phyloP scores from a whole-genome alignment of 2,329 filamentous ascomycete genomes.

The Penicillium sp. region DNA sequence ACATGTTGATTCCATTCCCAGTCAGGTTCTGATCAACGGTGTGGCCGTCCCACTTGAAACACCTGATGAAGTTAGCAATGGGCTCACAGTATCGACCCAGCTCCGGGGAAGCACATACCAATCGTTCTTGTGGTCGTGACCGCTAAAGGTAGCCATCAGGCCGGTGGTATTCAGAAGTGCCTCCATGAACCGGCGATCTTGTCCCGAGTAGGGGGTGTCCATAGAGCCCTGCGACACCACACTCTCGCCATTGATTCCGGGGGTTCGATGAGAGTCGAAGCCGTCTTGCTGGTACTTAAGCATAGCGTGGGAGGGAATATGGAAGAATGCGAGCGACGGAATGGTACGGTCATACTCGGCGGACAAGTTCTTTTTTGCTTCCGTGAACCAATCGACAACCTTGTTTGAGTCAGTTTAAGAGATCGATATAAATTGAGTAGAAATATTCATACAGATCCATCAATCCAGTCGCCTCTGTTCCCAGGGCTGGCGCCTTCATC shows the following conservation, averaged over 20 bases:
- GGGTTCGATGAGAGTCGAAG: slow-evolving; percentile 42
- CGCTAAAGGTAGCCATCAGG: slow-evolving; percentile 57
- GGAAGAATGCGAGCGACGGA: slow-evolving; percentile 53
- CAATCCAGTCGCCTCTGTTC: slow-evolving; percentile 44
- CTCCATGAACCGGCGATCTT: slow-evolving; percentile 61
- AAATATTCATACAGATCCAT: slow-evolving; percentile 28
- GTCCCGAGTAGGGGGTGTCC: slow-evolving; percentile 33
- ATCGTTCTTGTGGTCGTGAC: slow-evolving; percentile 62
- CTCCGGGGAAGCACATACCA: slow-evolving; percentile 50
- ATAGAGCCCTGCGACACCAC: slow-evolving; percentile 23
- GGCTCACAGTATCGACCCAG: slow-evolving; percentile 21
- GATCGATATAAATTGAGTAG: not conserved
- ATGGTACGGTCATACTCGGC: slow-evolving; percentile 34
- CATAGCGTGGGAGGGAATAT: slow-evolving; percentile 49
- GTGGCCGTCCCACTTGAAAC: slow-evolving; percentile 40
- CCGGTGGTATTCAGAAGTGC: slow-evolving; percentile 54
- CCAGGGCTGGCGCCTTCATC: slow-evolving; percentile 23
- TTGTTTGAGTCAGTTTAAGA: slow-evolving; percentile 1
- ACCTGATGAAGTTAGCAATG: slow-evolving; percentile 17
- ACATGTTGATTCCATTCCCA: slow-evolving; percentile 48
- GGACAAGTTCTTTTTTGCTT: slow-evolving; percentile 29
- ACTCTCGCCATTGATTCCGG: slow-evolving; percentile 49
- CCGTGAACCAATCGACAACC: slow-evolving; percentile 45
- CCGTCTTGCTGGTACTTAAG: slow-evolving; percentile 42
- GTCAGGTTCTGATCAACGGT: slow-evolving; percentile 30